A percentile compares a stretch with the other conserved stretches of the same genome.
phyloP scores from a whole-genome alignment of 1,284 basidiomycete species.

The Austroboletus novae-zelandiae region DNA sequence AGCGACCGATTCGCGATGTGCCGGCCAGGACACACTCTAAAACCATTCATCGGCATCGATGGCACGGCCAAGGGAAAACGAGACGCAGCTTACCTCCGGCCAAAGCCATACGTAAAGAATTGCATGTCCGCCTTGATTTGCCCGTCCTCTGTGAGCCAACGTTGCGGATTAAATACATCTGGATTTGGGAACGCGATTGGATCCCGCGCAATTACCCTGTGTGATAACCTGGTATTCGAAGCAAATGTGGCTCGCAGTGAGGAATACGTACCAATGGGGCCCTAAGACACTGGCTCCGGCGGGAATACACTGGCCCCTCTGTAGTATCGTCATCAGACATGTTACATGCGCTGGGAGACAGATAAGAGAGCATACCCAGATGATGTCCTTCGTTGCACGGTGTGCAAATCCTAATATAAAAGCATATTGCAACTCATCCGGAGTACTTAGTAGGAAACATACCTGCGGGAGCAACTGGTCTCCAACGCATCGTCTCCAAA shows the following conservation, averaged over 20 bases:
- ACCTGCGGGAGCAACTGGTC: slow-evolving; percentile 30
- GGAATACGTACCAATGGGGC: slow-evolving; percentile 12
- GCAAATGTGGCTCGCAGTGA: too few species aligned
- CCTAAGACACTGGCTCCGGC: slow-evolving; percentile 10
- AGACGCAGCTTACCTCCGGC: slow-evolving; percentile 30
- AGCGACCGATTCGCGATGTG: background rate
- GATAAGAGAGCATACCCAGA: background rate
- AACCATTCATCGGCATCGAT: background rate
- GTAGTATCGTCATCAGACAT: background rate
- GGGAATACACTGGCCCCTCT: slow-evolving; percentile 18
- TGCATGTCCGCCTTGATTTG: slow-evolving; percentile 28
- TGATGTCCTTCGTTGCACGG: background rate
- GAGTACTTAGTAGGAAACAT: background rate
- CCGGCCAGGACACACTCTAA: background rate
- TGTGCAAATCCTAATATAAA: background rate
- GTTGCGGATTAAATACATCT: slow-evolving; percentile 35
- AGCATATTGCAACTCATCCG: background rate
- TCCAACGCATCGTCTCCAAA: slow-evolving; percentile 40
- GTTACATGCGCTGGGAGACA: background rate
- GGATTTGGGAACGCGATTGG: slow-evolving; percentile 12
- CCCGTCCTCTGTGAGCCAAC: slow-evolving; percentile 37
- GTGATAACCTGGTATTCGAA: background rate
- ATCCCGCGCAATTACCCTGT: slow-evolving; percentile 13
- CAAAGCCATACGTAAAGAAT: slow-evolving; percentile 38
- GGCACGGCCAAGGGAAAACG: slow-evolving; percentile 4